Percentiles rank a stretch among this genome's conserved stretches.
Conservation (phyloP, 768 basidiomycete species). For the Mycena venus region DNA sequence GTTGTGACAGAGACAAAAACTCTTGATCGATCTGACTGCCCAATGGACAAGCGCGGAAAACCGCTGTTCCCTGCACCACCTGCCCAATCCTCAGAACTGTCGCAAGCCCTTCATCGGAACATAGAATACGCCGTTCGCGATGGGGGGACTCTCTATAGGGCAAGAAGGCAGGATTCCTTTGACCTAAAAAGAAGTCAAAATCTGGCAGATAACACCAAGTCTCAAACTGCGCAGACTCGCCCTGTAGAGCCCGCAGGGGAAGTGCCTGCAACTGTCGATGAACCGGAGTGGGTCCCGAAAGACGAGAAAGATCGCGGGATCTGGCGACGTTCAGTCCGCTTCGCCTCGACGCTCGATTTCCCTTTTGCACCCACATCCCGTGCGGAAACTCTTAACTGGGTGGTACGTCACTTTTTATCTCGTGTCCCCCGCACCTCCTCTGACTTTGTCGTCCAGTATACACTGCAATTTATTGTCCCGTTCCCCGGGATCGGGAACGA, state of each 20-base stretch:
- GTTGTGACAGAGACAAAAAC: conserved; percentile 17
- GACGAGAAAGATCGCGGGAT: conserved; percentile 1
- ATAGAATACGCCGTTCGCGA: background rate
- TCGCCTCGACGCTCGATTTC: background rate
- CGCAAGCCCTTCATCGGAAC: background rate
- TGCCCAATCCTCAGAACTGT: background rate
- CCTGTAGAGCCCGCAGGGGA: background rate
- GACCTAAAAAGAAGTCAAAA: background rate
- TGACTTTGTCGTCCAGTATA: background rate
- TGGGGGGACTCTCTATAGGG: background rate
- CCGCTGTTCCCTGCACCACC: conserved; percentile 17
- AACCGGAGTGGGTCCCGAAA: conserved; percentile 13
- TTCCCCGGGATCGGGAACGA: conserved; percentile 21
- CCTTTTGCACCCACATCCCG: conserved; percentile 8
- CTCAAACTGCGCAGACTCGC: background rate
- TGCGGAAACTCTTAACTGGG: conserved; percentile 4
- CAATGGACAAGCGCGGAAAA: conserved; percentile 17
- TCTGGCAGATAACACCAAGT: background rate
- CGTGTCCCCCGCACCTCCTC: background rate
- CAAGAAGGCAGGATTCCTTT: background rate
- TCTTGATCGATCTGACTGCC: background rate
- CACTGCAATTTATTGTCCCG: background rate
- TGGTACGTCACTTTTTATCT: background rate
- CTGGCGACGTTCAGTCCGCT: background rate
- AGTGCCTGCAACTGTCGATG: background rate